Evolutionary conservation across 208 protist species (phyloP).

Genomic region (Trypanosoma grayi): DNA sequence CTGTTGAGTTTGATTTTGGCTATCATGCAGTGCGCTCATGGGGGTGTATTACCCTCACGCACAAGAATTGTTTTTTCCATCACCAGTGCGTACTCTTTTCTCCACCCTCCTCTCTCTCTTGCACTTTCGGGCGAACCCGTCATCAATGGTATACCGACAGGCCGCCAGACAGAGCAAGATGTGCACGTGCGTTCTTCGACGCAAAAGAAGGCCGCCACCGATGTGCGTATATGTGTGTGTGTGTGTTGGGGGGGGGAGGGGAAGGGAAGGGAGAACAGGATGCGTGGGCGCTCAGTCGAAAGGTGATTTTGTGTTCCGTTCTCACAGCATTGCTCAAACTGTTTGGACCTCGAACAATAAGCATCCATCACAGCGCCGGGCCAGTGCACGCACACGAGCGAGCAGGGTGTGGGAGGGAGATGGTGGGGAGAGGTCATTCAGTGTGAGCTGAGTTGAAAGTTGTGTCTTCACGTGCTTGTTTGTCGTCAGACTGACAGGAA

Average conservation of each 20-base stretch:
- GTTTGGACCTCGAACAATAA: constrained; percentile 3
- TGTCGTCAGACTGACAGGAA: too few species aligned
- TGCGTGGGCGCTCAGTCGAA: constrained; percentile 2
- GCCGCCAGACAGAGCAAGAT: constrained; percentile 17
- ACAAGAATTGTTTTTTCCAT: constrained; percentile 18
- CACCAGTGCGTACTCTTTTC: not conserved
- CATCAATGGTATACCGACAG: constrained; percentile 1
- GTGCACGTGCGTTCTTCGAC: not conserved
- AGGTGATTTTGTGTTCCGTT: constrained; percentile 3
- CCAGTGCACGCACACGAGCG: not conserved
- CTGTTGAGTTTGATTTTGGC: constrained; percentile 31
- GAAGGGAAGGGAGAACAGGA: not conserved
- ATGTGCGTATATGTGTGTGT: too few species aligned
- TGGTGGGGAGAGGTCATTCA: not conserved
- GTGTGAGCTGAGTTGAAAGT: not conserved
- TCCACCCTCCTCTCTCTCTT: not conserved
- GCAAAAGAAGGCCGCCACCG: not conserved
- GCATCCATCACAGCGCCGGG: not conserved
- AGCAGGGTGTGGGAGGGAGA: not conserved
- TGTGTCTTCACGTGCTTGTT: too few species aligned
- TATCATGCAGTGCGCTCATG: constrained; percentile 16
- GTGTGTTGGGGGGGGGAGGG: not conserved
- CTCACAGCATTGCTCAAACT: constrained; percentile 1
- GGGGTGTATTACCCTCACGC: constrained; percentile 3
- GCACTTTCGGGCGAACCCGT: constrained; percentile 9